Percentiles rank a stretch among this genome's conserved stretches.
Conservation (phyloP, 2,329 filamentous ascomycete genomes). For the Paraphaeosphaeria minitans region DNA sequence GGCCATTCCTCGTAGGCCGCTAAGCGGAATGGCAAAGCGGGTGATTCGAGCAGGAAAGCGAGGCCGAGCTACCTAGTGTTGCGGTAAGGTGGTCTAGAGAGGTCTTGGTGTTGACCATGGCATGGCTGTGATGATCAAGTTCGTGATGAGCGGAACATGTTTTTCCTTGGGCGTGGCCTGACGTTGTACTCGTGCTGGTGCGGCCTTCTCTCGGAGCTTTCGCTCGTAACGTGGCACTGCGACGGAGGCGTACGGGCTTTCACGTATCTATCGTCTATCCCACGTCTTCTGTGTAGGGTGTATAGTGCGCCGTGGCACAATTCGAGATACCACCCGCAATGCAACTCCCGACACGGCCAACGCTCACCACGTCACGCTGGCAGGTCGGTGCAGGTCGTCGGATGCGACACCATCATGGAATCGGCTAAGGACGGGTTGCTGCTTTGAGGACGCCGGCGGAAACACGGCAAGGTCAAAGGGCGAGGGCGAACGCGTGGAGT, state of each 20-base stretch:
- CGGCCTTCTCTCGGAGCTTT: not conserved
- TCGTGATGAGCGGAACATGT: not conserved
- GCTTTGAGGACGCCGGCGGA: constrained; percentile 24
- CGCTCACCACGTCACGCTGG: not conserved
- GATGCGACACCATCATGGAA: constrained; percentile 33
- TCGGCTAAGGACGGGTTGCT: constrained; percentile 34
- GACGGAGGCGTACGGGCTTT: not conserved
- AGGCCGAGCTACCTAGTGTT: constrained; percentile 1
- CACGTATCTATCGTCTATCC: not conserved
- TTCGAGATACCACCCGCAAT: not conserved
- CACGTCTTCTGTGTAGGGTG: not conserved
- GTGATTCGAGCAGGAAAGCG: not conserved
- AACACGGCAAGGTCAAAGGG: constrained; percentile 12
- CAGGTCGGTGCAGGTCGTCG: not conserved
- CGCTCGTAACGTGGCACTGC: not conserved
- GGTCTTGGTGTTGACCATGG: constrained; percentile 3
- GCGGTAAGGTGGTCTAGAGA: too few species aligned
- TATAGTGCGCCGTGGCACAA: not conserved
- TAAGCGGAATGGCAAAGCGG: constrained; percentile 1
- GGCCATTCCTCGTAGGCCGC: not conserved
- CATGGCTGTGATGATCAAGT: not conserved
- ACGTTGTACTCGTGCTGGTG: not conserved
- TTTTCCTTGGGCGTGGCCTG: not conserved
- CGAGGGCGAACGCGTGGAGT: not conserved
- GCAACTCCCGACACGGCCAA: not conserved